Conservation (phyloP, 1,284 basidiomycete species). For the Rhodotorula mucilaginosa region DNA sequence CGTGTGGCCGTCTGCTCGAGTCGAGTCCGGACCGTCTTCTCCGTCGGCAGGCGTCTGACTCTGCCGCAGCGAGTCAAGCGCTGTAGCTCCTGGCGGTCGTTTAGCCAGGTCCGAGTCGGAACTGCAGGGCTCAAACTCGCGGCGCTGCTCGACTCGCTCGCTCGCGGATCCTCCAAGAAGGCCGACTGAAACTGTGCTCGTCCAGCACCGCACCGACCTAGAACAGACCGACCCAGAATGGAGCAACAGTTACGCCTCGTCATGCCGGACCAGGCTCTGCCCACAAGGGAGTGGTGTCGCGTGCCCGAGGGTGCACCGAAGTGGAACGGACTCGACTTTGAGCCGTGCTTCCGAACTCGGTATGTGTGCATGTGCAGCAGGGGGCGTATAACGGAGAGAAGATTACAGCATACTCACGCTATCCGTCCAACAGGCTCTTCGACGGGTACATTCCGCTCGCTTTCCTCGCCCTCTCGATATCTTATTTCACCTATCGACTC, state of each 20-base stretch:
- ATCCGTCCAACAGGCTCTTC: conserved; percentile 28
- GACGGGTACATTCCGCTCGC: conserved; percentile 45
- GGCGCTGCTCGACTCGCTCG: no score
- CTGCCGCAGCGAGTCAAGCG: no score
- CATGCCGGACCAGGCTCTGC: background rate
- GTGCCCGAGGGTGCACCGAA: conserved; percentile 15
- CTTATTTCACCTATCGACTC: conserved; percentile 37
- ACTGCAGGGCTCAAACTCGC: no score
- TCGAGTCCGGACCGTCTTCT: no score
- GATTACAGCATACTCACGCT: background rate
- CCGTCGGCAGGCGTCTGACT: no score
- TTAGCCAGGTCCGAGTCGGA: no score
- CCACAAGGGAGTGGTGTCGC: conserved; percentile 9
- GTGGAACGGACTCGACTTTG: conserved; percentile 53
- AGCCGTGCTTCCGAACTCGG: conserved; percentile 47
- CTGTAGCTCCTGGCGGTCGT: no score
- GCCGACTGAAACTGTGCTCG: background rate
- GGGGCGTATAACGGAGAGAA: no score
- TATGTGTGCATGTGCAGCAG: conserved; percentile 36
- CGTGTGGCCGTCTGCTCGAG: no score
- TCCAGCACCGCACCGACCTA: no score
- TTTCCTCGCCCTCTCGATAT: conserved; percentile 43
- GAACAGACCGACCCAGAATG: background rate
- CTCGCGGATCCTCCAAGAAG: no score
- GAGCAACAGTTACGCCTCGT: background rate